These are phyloP conservation scores for Ustilago nuda DNA, from an alignment of 1,284 basidiomycete genomes.

Conservation along the genomic window DNA sequence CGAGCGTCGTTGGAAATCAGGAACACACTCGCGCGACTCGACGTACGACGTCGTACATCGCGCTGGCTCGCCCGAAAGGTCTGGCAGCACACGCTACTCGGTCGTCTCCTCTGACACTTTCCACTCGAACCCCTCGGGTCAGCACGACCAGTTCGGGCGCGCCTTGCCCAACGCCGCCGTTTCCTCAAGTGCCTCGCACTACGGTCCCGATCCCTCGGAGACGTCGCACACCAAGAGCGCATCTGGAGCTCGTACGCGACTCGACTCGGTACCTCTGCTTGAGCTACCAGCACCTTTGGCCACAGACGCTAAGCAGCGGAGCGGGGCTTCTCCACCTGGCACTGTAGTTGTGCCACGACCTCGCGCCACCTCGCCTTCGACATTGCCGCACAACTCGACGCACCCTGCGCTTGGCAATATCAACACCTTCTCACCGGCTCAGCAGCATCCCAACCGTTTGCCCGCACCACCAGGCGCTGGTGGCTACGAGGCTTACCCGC, in stretches of 20 bases:
- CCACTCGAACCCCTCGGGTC: conserved; percentile 56
- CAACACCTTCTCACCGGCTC: conserved; percentile 22
- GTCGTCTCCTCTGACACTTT: conserved; percentile 59
- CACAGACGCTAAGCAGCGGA: conserved; percentile 55
- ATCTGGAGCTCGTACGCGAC: conserved; percentile 55
- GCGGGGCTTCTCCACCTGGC: conserved; percentile 36
- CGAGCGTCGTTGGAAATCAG: conserved; percentile 90
- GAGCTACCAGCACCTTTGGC: conserved; percentile 68
- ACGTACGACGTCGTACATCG: conserved; percentile 72
- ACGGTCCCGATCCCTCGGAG: conserved; percentile 45
- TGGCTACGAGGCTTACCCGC: conserved; percentile 49
- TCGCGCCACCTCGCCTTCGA: conserved; percentile 47
- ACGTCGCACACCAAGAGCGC: conserved; percentile 55
- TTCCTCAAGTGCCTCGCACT: conserved; percentile 32
- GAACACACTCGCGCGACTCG: conserved; percentile 84
- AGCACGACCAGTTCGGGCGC: conserved; percentile 51
- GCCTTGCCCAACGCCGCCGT: conserved; percentile 33
- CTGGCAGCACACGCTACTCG: conserved; percentile 59
- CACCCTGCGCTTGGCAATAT: conserved; percentile 32
- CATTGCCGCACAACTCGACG: conserved; percentile 42
- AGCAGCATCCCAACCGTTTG: conserved; percentile 16
- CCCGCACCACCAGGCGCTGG: conserved; percentile 22
- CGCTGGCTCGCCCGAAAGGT: conserved; percentile 59
- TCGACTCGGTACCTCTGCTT: conserved; percentile 65
- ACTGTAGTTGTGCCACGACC: conserved; percentile 51